Percentiles rank a stretch among this genome's conserved stretches.
Evolutionary conservation across 768 basidiomycete species (phyloP).

Genomic region (Lentinula sp.): DNA sequence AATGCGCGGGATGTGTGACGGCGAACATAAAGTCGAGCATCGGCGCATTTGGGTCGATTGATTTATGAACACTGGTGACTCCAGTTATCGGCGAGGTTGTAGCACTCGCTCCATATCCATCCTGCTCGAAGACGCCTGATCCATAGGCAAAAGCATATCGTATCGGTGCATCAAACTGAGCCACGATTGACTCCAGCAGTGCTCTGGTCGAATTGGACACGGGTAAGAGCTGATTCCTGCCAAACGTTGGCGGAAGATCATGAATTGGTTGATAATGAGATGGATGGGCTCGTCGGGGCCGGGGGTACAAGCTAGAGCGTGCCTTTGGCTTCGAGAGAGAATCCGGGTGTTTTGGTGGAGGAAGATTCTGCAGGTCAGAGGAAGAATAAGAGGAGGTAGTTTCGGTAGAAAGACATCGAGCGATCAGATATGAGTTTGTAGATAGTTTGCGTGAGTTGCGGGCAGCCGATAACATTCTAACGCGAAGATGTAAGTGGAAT

Average conservation of each 20-base stretch:
- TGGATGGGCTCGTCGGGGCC: slow-evolving; percentile 38
- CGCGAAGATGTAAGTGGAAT: not conserved
- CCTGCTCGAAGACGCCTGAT: slow-evolving; percentile 92
- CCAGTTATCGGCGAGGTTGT: not conserved
- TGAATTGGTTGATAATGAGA: slow-evolving; percentile 34
- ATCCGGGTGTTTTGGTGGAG: slow-evolving; percentile 20
- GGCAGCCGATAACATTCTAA: not conserved
- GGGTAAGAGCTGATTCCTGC: slow-evolving; percentile 74
- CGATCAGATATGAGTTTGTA: slow-evolving; percentile 6
- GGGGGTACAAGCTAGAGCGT: slow-evolving; percentile 35
- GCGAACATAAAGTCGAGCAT: slow-evolving; percentile 98
- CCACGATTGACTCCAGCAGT: slow-evolving; percentile 74
- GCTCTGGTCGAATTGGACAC: slow-evolving; percentile 78
- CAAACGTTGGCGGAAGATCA: slow-evolving; percentile 64
- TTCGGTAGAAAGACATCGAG: slow-evolving; percentile 41
- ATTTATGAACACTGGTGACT: slow-evolving; percentile 18
- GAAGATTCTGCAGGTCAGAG: slow-evolving; percentile 24
- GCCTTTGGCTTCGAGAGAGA: slow-evolving; percentile 21
- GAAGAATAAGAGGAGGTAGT: slow-evolving; percentile 24
- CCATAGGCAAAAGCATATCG: slow-evolving; percentile 98
- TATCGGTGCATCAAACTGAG: slow-evolving; percentile 82
- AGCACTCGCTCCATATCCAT: slow-evolving; percentile 46
- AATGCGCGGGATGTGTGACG: slow-evolving; percentile 87
- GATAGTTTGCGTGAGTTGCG: slow-evolving; percentile 5
- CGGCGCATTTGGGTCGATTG: slow-evolving; percentile 36